Evolutionary conservation across 176 grass and related monocot species (phyloP), one percentile per base, ranked within the genome.

Genomic region (Aegilops tauschii): DNA sequence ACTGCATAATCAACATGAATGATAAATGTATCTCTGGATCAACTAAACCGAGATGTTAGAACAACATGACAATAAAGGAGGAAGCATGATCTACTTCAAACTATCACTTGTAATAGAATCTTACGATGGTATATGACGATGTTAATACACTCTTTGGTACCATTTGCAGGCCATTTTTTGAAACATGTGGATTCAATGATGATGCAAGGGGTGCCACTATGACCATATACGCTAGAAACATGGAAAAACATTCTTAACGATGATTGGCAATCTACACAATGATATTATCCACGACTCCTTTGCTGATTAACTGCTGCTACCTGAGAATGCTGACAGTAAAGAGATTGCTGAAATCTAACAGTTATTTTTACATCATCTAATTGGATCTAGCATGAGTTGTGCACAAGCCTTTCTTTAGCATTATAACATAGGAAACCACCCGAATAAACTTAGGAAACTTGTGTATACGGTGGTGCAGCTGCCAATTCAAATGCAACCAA

Each of bases 121-220:
- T 73, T 79, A 47, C 13, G 18, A 21, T 0, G 12, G 37, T 73
- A 0, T 79, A 27, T 58, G 6, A 25, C 56, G 73, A 61, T 28
- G 13, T 45, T 66, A 73, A 45, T 65, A 56, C 11, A 73, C 70
- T 73, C 65, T 39, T 12, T 71, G 65, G 40, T 72, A 32, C 76
- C 20, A 82, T 79, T 90, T 87, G 70, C 61, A 94, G 90, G 76
- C 69, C 91, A n/a, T 93, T 98, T 88, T 12, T 45, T 61, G 56
- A 92, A 90, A 90, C 82, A 74, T 98, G 92, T 85, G 93, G 90
- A 49, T 98, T 96, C 42, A 88, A 85, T 71, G 84, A 91, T 25
- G 96, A 98, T 87, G 80, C 39, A 74, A 69, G 96, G 61, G 93
- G 92, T 78, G 91, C 93, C 61, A 96, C 92, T 5, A 96, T 92